Base-by-base conservation (phyloP, 2,329 filamentous ascomycete genomes). In the Ophiostoma sp. region DNA sequence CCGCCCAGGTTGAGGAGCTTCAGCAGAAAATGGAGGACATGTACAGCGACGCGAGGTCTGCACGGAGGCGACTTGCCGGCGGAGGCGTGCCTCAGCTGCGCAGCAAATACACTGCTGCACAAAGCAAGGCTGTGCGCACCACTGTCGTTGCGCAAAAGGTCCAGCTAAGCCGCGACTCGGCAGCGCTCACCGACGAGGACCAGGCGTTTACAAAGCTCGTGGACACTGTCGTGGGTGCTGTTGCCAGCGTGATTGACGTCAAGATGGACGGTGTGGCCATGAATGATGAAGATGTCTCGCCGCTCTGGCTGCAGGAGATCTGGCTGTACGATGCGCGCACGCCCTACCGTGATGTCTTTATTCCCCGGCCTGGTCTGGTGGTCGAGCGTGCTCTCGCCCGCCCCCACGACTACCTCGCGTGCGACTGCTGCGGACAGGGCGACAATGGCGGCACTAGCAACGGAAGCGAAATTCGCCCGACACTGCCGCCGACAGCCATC, bases 71-170 rank as follows among this genome's bases (percentile, higher is more conserved):
- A 4, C 36, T 15, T 39, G 36, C 23, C 11, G 39, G 44, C 20
- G 54, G 66, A 60, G 69, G 57, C 1, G 62, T 68, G n/a, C 67
- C 69, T 1, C 71, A 71, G 67, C 83, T 96, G 39, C 88, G 89
- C 72, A 96, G 89, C 79, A 90, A 89, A 77, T 91, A 95, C 78
- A 89, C 89, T 74, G 84, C 90, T 13, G 84, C 90, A 11, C 89
- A 90, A 73, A 86, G 85, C 79, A 89, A 87, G 73, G 87, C 90
- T 62, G 80, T 92, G 57, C 85, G 92, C 64, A 92, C 91, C 1
- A 94, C 92, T 0, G 87, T 94, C 41, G 87, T 94, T 68, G 91
- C 91, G 20, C 91, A 94, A 76, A 91, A 91, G 76, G 91, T 95
- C 23, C 89, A 93, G 76, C 83, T 95, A 57, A 92, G 90, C 79